Base-by-base conservation (phyloP, 352 stramenopile species). In the Phytophthora meadii region DNA sequence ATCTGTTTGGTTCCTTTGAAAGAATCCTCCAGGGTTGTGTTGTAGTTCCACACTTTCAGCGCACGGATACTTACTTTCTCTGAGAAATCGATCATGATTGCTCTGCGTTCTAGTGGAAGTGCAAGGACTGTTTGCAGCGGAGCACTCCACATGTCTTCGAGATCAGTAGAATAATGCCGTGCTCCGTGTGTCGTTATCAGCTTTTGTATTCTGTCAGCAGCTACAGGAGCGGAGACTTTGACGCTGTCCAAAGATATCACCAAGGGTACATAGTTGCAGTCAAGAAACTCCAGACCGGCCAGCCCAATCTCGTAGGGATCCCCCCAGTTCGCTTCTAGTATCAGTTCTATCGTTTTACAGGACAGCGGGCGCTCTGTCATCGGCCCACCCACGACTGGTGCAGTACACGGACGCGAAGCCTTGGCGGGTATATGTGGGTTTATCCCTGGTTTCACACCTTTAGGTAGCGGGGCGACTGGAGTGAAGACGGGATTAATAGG, bases 11-110 rank as follows among this genome's bases (percentile, higher is more conserved):
- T 79, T 7, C 86, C 86, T 71, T 91, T 90, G 61, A 83, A 90
- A 7, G 82, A 90, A n/a, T 90, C 82, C 15, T 94, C 88, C 1
- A 89, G 64, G 28, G 74, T 81, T 32, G 81, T 79, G 70, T 93
- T 93, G 73, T 92, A 92, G 42, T 93, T 92, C 83, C 84, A 93
- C 22, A 92, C 66, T 48, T 88, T 88, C 37, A 93, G 61, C 2
- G 79, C 84, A 19, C 77, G 75, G 15, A 92, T 46, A 5, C 37
- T 69, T 11, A 88, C 68, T 19, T 53, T 66, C 5, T 86, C 68
- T 0, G 61, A 59, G 36, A 96, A 90, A 22, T 81, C 65, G 4
- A 96, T 55, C 5, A 49, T 56, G 10, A 93, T 72, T 28, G 74
- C 79, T n/a, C 61, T 69, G 2, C 72, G 59, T 5, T 61, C 64